Base-by-base conservation (phyloP, 805 yeast species). In the Myxozyma melibiosi region DNA sequence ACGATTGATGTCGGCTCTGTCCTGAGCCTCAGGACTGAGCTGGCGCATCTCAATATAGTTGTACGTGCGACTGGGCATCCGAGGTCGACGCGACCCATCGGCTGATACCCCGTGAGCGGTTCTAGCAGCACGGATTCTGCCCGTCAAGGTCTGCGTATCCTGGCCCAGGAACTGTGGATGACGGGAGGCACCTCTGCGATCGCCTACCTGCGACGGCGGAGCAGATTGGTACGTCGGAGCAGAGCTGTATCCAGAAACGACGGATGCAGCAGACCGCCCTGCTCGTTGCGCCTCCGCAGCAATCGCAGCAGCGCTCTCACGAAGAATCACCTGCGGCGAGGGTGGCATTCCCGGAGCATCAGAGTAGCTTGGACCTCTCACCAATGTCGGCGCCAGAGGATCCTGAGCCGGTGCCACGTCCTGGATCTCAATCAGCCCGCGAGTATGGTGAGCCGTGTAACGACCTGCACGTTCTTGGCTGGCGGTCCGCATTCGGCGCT, bases 1-100 rank as follows among this genome's bases (percentile, higher is more conserved):
- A 11, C 61, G 55, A 25, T 55, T 51, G 20, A 58, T 56, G 31
- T 49, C 62, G 9, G 62, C 62, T n/a, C 53, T 27, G 13, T 58
- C 62, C 27, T 58, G 62, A 13, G 62, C 62, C 7, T 58, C 60
- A 9, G 62, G 53, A 24, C 62, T 51, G 14, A 58, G 45, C 38
- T 47, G 54, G 25, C 61, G 61, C 61, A 57, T 57, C 48, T 57
- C 61, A 47, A 57, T 52, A 28, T 40, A 52, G 22, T 37, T 49
- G n/a, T 50, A 22, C 14, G 51, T 24, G 38, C 55, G 59, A 16
- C 30, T n/a, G 9, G 45, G 45, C 38, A 41, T 28, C 8, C 57
- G 48, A 5, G 53, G 31, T 4, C 54, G 53, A 33, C 47, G 44
- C 5, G 49, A 24, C 6, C 35, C 20, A n/a, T 16, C 31, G 9